A percentile compares a stretch with the other conserved stretches of the same genome.
phyloP scores from a whole-genome alignment of 2,329 filamentous ascomycete genomes.

The Aspergillus jensenii region DNA sequence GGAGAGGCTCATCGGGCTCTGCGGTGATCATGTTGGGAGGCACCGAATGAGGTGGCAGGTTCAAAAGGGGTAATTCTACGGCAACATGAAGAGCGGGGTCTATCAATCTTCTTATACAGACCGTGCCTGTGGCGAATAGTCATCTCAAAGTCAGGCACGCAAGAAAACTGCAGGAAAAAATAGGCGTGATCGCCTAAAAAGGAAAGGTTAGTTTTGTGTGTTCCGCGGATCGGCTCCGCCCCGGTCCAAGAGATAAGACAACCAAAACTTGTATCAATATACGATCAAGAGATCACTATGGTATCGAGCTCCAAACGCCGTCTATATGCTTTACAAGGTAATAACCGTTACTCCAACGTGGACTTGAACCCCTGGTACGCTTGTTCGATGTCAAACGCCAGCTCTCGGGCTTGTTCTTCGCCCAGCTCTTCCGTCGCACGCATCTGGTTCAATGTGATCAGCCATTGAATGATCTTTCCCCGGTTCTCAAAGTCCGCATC shows the following conservation, averaged over 20 bases:
- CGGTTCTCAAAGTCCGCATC: conserved; percentile 92
- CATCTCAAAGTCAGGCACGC: conserved; percentile 19
- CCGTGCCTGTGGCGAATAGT: conserved; percentile 19
- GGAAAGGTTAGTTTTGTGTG: conserved; percentile 30
- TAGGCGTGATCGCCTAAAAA: conserved; percentile 30
- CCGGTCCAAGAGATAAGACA: conserved; percentile 15
- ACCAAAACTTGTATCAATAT: background rate
- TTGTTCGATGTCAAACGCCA: conserved; percentile 90
- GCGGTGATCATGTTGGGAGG: conserved; percentile 33
- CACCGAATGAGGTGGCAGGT: conserved; percentile 4
- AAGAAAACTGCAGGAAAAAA: conserved; percentile 29
- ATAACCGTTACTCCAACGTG: conserved; percentile 57
- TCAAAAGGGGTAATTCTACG: background rate
- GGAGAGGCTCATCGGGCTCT: conserved; percentile 37
- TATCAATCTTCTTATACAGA: conserved; percentile 11
- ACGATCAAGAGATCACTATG: background rate
- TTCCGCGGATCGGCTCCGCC: conserved; percentile 27
- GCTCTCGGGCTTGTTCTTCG: conserved; percentile 81
- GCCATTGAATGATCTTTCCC: conserved; percentile 97
- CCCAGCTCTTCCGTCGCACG: conserved; percentile 86
- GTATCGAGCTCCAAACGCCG: conserved; percentile 19
- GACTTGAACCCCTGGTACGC: conserved; percentile 93
- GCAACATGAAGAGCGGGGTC: conserved; percentile 1
- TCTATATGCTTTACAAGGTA: background rate
- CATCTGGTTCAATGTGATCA: conserved; percentile 98